Evolutionary conservation across 2,329 filamentous ascomycete species (phyloP), one percentile per base, ranked within the genome.

Genomic region (Whalleya microplaca): DNA sequence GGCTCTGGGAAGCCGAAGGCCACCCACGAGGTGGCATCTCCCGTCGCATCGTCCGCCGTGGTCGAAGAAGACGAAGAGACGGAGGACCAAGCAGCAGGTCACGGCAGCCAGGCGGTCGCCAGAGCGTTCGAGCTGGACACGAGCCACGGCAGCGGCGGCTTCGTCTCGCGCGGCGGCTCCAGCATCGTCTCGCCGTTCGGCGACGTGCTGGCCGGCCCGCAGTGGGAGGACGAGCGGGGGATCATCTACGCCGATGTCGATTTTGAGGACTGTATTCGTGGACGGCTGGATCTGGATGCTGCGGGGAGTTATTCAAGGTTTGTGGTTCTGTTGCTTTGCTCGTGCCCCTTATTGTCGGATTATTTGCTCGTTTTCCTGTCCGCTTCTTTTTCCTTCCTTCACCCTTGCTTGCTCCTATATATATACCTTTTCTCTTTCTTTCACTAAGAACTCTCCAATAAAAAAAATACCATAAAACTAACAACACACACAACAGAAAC

Each of bases 241-340:
- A 72, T 96, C 27, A 75, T 92, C 49, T 83, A 84, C 32, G 80
- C 84, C 0, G 90, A 95, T 62, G 87, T 93, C 2, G 92, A 97
- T 68, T 88, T 97, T 67, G 90, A 96, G 46, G 92, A 96, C 64
- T 96, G 93, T 66, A 84, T 92, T 63, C 81, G 91, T 9, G 93
- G 92, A 0, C 79, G 91, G 50, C 72, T 96, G 62, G 92, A 96
- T 71, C 72, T 96, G 45, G 93, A 96, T 76, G 86, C 91, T 40
- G 91, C 86, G 2, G 93, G 93, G 0, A 92, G 89, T 69, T 96
- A 96, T 73, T 93, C 91, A 2, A 82, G 92, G 71, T 89, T 82
- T 60, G 87, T 16, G 32, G 27, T 59, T 16, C 21, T 19, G 21
- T 47, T 7, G n/a, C 4, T 23, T 23, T 45, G 20, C 21, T 32